Conservation (phyloP, 2,329 filamentous ascomycete genomes). For the Teratosphaeria epicoccoides region DNA sequence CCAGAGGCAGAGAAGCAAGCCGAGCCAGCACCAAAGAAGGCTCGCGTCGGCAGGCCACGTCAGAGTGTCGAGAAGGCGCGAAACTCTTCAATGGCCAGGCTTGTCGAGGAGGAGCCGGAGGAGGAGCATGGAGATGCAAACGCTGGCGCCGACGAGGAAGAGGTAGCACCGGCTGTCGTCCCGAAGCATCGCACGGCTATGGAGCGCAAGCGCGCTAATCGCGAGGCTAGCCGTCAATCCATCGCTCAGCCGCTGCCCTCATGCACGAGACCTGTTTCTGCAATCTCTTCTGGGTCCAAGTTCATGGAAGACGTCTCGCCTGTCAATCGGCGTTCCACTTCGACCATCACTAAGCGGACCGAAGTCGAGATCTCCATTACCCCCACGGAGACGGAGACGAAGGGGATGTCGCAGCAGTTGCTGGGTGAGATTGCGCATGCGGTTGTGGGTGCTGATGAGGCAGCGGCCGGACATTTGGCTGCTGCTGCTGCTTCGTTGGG, state of each 20-base stretch:
- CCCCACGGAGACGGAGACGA: background rate
- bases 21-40: background rate
- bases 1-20: background rate
- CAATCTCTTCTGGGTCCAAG: conserved; percentile 3
- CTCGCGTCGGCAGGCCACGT: background rate
- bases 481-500: background rate
- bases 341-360: conserved; percentile 6
- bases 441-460: background rate
- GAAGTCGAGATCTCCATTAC: conserved; percentile 3
- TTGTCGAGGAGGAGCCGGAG: background rate
- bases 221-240: background rate
- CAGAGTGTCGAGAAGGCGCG: background rate
- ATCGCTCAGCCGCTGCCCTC: background rate
- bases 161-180: background rate
- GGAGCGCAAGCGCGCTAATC: background rate
- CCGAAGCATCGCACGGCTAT: background rate
- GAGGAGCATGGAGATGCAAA: background rate
- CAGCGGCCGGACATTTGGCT: background rate
- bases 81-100: background rate
- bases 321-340: background rate
- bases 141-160: background rate
- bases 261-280: background rate
- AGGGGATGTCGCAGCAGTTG: background rate
- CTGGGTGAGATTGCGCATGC: background rate
- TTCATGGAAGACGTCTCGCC: conserved; percentile 7